These are phyloP conservation scores for Aspergillus funiculosus DNA, from an alignment of 495 filamentous ascomycete genomes.

Conservation along the genomic window DNA sequence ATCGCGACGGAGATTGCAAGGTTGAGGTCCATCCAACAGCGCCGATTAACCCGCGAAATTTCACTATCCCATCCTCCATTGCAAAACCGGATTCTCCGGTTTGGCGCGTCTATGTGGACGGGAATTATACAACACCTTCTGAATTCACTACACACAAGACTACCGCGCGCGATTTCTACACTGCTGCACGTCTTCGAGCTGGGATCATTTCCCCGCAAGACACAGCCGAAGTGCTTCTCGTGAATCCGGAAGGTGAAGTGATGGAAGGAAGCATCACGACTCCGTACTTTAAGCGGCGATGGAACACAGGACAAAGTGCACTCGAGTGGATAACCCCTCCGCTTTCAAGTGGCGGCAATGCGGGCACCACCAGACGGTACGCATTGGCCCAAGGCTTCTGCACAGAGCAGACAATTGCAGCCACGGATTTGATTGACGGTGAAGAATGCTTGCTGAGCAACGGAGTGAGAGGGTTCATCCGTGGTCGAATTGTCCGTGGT, in stretches of 20 bases:
- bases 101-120: conserved; percentile 55
- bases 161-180: conserved; percentile 59
- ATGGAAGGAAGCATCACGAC: conserved; percentile 86
- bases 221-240: conserved; percentile 64
- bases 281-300: conserved; percentile 64
- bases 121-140: conserved; percentile 45
- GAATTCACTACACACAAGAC: conserved; percentile 73
- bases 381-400: conserved; percentile 60
- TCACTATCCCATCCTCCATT: conserved; percentile 48
- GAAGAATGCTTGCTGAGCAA: conserved; percentile 84
- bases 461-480: conserved; percentile 71
- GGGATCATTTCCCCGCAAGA: conserved; percentile 48
- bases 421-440: conserved; percentile 55
- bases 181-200: conserved; percentile 52
- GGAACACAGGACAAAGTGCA: background rate
- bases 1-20: conserved; percentile 41
- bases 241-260: conserved; percentile 59
- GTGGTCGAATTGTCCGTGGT: conserved; percentile 34
- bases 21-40: conserved; percentile 47
- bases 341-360: conserved; percentile 63
- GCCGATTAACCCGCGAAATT: conserved; percentile 41
- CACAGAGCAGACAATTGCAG: conserved; percentile 53
- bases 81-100: conserved; percentile 5
- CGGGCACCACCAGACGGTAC: conserved; percentile 78
- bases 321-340: conserved; percentile 39